Evolutionary conservation across 176 grass and related monocot genomes (phyloP), one percentile per base, ranked within the genome.

Genomic region (maize (Zea mays)): DNA sequence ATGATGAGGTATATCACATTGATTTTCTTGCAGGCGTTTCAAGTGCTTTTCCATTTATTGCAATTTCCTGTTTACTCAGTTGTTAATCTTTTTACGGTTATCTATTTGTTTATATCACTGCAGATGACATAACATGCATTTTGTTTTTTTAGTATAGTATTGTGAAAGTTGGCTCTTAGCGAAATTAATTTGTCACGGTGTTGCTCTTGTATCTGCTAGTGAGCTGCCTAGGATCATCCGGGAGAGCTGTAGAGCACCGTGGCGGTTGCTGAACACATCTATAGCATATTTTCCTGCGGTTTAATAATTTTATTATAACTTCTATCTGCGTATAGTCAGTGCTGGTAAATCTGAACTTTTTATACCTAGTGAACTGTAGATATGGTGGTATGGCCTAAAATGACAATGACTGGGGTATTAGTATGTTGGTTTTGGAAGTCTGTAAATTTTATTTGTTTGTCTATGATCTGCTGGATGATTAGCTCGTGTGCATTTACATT

Each of bases 1-100:
- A 97, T 44, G 88, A 94, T 84, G 94, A 97, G 94, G 94, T 97
- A 97, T 92, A 86, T 66, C 35, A 0, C 46, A 67, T 65, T 5
- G 8, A 71, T 50, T 47, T 77, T 68, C 45, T 33, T 0, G 10
- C 7, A 69, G 41, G 19, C 9, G 2, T 55, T 62, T 60, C 2
- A 51, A 59, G 27, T 65, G 5, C 12, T 72, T 72, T 72, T 58
- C 5, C 49, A 33, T 66, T 66, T 45, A 35, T 50, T 67, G 50
- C 38, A 46, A 40, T 81, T 11, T 62, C 61, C 20, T 64, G 37
- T 35, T 60, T 78, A 48, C 59, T 39, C 7, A 71, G 7, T 40
- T 54, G 3, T 11, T 80, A 20, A n/a, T 51, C 37, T 7, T 7
- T 38, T 50, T 6, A 54, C 3, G n/a, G n/a, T n/a, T 71, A 8